These are phyloP conservation scores for Podaxis pistillaris DNA, from an alignment of 768 basidiomycete species.

Conservation along the genomic window DNA sequence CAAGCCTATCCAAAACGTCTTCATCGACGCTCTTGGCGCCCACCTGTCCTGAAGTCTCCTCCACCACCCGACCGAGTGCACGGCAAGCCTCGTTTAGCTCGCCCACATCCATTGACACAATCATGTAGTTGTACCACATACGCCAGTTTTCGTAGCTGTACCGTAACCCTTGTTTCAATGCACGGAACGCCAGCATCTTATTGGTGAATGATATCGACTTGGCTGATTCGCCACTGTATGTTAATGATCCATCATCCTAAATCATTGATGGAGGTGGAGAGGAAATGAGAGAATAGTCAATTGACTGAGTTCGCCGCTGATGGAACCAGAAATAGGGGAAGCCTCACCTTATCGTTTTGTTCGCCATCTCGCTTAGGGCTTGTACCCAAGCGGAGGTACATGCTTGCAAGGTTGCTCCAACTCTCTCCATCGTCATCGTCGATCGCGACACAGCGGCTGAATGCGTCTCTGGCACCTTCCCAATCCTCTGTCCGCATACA, in stretches of 20 bases:
- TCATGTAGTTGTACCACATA: conserved; percentile 98
- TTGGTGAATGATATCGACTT: conserved; percentile 60
- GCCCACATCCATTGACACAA: conserved; percentile 90
- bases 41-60: conserved; percentile 55
- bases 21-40: conserved; percentile 69
- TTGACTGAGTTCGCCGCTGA: conserved; percentile 1
- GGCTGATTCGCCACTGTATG: conserved; percentile 19
- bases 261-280: not conserved
- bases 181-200: conserved; percentile 88
- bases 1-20: conserved; percentile 86
- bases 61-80: conserved; percentile 79
- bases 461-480: conserved; percentile 81
- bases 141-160: conserved; percentile 90
- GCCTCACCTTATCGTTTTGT: conserved; percentile 29
- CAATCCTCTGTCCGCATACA: conserved; percentile 81
- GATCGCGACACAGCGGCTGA: conserved; percentile 81
- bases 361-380: conserved; percentile 25
- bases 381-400: conserved; percentile 82
- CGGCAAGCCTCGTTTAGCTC: conserved; percentile 87
- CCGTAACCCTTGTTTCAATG: conserved; percentile 86
- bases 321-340: conserved; percentile 2
- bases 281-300: conserved; percentile 4
- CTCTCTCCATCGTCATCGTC: conserved; percentile 98
- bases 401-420: conserved; percentile 96
- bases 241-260: conserved; percentile 6